Percentiles rank a stretch among this genome's conserved stretches.
Evolutionary conservation across 2,329 filamentous ascomycete species (phyloP).

Genomic region (Ceratocystis eucalypticola): DNA sequence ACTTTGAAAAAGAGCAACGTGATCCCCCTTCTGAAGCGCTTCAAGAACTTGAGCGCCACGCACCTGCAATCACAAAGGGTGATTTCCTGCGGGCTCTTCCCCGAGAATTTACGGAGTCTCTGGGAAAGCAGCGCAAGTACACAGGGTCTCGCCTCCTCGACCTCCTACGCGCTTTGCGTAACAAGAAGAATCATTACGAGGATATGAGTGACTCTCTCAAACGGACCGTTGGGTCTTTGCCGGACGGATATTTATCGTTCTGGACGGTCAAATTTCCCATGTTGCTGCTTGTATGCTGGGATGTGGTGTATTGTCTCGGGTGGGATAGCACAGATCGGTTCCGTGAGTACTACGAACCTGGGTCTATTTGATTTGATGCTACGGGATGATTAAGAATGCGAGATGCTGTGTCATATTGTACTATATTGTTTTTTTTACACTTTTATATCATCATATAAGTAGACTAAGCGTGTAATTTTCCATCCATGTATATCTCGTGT

Average conservation of each 20-base stretch:
- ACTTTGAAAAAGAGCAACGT: slow-evolving; percentile 83
- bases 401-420: not conserved
- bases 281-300: slow-evolving; percentile 65
- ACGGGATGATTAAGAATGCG: not conserved
- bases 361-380: slow-evolving; percentile 19
- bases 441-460: not conserved
- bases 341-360: slow-evolving; percentile 52
- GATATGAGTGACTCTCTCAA: slow-evolving; percentile 78
- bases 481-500: not conserved
- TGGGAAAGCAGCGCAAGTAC: slow-evolving; percentile 93
- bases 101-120: slow-evolving; percentile 69
- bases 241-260: slow-evolving; percentile 70
- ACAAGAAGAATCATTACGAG: slow-evolving; percentile 97
- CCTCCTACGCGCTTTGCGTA: slow-evolving; percentile 72
- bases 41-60: slow-evolving; percentile 41
- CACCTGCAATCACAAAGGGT: slow-evolving; percentile 41
- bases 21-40: slow-evolving; percentile 65
- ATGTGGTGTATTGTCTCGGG: slow-evolving; percentile 52
- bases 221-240: slow-evolving; percentile 53
- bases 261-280: slow-evolving; percentile 71
- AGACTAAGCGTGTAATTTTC: not conserved
- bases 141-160: slow-evolving; percentile 73
- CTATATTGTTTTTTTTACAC: not conserved
- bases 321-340: slow-evolving; percentile 55
- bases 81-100: slow-evolving; percentile 72